A percentile compares a stretch with the other conserved stretches of the same genome.
Conservation (phyloP, 1,284 basidiomycete species). For the Golubevia pallescens region DNA sequence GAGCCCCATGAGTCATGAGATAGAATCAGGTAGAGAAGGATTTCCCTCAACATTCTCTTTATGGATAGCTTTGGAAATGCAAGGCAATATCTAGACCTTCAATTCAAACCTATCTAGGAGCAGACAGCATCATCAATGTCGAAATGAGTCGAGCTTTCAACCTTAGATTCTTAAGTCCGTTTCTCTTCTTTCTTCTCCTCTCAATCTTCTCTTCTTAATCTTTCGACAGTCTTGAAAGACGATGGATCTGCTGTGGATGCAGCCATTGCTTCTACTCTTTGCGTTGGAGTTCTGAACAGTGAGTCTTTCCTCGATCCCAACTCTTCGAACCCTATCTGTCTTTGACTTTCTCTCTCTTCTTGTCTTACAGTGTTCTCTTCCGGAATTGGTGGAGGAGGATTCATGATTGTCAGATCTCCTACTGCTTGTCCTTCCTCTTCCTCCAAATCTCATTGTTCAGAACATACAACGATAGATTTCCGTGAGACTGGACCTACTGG, state of each 20-base stretch:
- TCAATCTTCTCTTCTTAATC: too few relatives aligned
- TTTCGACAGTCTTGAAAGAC: conserved; percentile 64
- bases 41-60: too few relatives aligned
- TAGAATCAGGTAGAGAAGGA: too few relatives aligned
- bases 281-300: conserved; percentile 64
- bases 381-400: conserved; percentile 87
- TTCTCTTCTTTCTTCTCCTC: too few relatives aligned
- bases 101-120: too few relatives aligned
- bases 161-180: too few relatives aligned
- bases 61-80: too few relatives aligned
- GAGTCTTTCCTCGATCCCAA: conserved; percentile 4
- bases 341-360: conserved; percentile 28
- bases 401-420: conserved; percentile 85
- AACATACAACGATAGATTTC: conserved; percentile 73
- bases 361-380: conserved; percentile 72
- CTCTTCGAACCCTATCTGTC: conserved; percentile 8
- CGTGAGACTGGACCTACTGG: conserved; percentile 81
- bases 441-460: not conserved
- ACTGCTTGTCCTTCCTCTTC: not conserved
- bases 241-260: conserved; percentile 93
- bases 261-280: conserved; percentile 79
- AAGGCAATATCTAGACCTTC: too few relatives aligned
- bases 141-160: too few relatives aligned
- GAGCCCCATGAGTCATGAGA: too few relatives aligned
- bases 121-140: too few relatives aligned